phyloP scores from a whole-genome alignment of 1,139 yeast genomes.

The Blastobotrys elegans region DNA sequence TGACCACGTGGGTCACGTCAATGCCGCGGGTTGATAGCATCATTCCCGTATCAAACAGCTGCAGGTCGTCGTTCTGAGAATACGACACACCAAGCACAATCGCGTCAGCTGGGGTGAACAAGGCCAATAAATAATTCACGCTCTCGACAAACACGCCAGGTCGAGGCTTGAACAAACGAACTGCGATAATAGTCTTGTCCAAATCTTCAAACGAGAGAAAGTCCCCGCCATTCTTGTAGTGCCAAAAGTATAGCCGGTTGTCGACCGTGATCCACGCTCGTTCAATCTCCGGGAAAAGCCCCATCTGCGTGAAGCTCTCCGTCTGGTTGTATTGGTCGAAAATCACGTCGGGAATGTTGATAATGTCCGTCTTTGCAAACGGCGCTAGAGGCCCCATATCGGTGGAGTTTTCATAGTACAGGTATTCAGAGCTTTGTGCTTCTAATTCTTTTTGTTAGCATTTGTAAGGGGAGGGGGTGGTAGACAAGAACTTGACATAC shows the following conservation, averaged over 20 bases:
- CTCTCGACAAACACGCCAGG: conserved; percentile 73
- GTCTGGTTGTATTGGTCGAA: conserved; percentile 69
- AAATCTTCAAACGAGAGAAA: conserved; percentile 80
- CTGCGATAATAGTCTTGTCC: conserved; percentile 70
- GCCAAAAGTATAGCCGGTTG: conserved; percentile 81
- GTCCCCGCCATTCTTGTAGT: conserved; percentile 59
- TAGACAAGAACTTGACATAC: conserved; percentile 20
- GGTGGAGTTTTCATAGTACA: conserved; percentile 19
- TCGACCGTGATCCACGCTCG: conserved; percentile 89
- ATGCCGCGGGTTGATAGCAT: conserved; percentile 76
- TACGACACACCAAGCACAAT: conserved; percentile 72
- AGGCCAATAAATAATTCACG: conserved; percentile 65
- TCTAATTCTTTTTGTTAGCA: conserved; percentile 14
- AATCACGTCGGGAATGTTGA: conserved; percentile 77
- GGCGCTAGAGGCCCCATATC: conserved; percentile 52
- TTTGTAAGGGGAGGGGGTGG: background rate
- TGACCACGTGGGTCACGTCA: conserved; percentile 59
- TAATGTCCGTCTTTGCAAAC: conserved; percentile 64
- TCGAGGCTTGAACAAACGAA: conserved; percentile 73
- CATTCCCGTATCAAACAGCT: conserved; percentile 78
- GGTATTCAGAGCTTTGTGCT: conserved; percentile 27
- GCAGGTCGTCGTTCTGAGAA: conserved; percentile 50
- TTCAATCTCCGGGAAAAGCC: conserved; percentile 73
- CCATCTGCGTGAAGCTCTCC: conserved; percentile 69
- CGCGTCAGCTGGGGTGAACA: conserved; percentile 77